Evolutionary conservation across 805 yeast species (phyloP).

Genomic region (Jamesozyma lodderae): DNA sequence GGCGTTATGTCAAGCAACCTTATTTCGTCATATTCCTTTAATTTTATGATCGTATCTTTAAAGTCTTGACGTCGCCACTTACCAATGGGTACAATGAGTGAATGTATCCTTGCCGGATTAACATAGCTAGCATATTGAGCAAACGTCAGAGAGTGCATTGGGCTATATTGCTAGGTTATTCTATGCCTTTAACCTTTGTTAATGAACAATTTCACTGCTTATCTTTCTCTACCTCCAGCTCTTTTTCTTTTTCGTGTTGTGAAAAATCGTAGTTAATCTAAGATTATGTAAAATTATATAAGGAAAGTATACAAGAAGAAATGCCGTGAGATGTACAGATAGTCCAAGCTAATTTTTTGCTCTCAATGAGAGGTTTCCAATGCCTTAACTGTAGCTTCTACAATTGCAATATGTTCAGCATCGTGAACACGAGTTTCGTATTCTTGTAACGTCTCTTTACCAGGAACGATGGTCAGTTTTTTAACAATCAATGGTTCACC

Average conservation of each 20-base stretch:
- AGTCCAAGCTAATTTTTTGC: too few species aligned
- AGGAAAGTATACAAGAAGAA: too few species aligned
- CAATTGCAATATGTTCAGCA: constrained; percentile 84
- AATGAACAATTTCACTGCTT: too few species aligned
- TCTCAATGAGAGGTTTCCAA: constrained; percentile 26
- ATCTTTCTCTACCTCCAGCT: too few species aligned
- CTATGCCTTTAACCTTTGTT: too few species aligned
- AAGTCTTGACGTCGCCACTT: constrained; percentile 34
- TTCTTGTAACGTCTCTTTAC: constrained; percentile 59
- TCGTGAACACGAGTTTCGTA: constrained; percentile 79
- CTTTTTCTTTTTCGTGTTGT: too few species aligned
- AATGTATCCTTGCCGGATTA: constrained; percentile 57
- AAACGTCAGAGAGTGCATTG: constrained; percentile 12
- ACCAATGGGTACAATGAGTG: constrained; percentile 62
- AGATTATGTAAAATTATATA: too few species aligned
- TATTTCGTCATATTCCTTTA: constrained; percentile 50
- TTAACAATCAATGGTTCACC: constrained; percentile 85
- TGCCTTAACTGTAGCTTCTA: constrained; percentile 74
- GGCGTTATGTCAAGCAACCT: constrained; percentile 71
- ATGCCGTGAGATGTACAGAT: background rate
- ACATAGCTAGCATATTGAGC: constrained; percentile 29
- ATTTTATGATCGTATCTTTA: constrained; percentile 32
- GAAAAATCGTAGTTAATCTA: too few species aligned
- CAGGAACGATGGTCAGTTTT: constrained; percentile 60
- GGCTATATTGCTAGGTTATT: too few species aligned